Percentiles rank a stretch among this genome's conserved stretches.
phyloP scores from a whole-genome alignment of 139 green algal species.

The Picochlorum sp. region DNA sequence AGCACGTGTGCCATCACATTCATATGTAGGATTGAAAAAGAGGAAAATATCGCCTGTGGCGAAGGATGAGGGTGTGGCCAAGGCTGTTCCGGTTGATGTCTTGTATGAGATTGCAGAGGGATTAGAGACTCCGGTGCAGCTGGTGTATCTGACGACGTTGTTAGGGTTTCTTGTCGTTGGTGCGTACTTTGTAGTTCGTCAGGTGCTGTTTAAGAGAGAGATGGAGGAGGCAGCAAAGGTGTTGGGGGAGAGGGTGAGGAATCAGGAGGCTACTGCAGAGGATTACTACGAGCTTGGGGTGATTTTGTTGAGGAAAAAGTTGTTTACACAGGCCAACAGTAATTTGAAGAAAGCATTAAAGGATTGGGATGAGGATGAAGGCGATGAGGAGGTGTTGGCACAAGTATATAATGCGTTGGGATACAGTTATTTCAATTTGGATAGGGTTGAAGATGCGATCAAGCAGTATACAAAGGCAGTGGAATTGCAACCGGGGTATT shows the following conservation, averaged over 20 bases:
- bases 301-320: constrained; percentile 93
- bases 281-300: constrained; percentile 97
- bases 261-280: constrained; percentile 70
- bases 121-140: constrained; percentile 80
- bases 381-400: constrained; percentile 82
- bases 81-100: background rate
- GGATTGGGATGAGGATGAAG: constrained; percentile 63
- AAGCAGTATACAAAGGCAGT: constrained; percentile 78
- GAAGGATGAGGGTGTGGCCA: background rate
- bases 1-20: no score
- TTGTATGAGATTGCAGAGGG: constrained; percentile 54
- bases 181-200: constrained; percentile 85
- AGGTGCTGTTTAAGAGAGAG: constrained; percentile 86
- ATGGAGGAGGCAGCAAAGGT: constrained; percentile 92
- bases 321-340: constrained; percentile 89
- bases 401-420: constrained; percentile 96
- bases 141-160: constrained; percentile 81
- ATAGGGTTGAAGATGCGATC: constrained; percentile 57
- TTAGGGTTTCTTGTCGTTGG: constrained; percentile 79
- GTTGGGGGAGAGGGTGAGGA: constrained; percentile 88
- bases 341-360: constrained; percentile 87
- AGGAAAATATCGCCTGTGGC: no score
- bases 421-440: constrained; percentile 87
- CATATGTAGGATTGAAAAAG: no score
- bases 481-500: constrained; percentile 61